Base-by-base conservation (phyloP, 352 stramenopile species). In the Globisporangium carolinianum region DNA sequence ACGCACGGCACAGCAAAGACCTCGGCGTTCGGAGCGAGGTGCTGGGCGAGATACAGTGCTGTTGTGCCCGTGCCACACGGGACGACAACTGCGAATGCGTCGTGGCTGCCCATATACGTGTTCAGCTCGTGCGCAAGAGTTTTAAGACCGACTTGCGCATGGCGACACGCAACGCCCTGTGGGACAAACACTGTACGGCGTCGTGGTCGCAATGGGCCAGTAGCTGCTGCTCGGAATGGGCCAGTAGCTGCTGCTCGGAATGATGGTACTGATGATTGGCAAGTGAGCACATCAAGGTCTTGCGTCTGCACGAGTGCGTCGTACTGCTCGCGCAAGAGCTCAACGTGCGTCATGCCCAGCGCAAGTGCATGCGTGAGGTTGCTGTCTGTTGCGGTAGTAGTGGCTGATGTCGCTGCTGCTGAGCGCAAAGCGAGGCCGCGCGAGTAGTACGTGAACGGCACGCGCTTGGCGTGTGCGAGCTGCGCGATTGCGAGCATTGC, bases 381-480 rank as follows among this genome's bases (percentile, higher is more conserved):
- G 7, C 72, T 68, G 0, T 10, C 38, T 4, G 5, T 41, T 9
- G 10, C 11, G 5, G 6, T 50, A 2, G 9, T 37, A 2, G 56
- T 35, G n/a, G 5, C 5, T 0, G 10, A 2, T 8, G n/a, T 10
- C 15, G 18, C 8, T 18, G 8, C 12, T 49, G 50, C 50, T 35
- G 36, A 4, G 32, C 10, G 58, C 17, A 63, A 15, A 10, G 71
- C 52, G 18, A 89, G 41, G 6, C 60, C 58, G 32, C 81, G 76
- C 63, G 75, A 89, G 47, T 93, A 92, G 56, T 95, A 95, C n/a
- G 79, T 91, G 67, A 95, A 95, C 12, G 85, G 83, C 24, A 89
- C 71, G 43, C 49, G 51, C 66, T 81, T 83, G n/a, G 65, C 65
- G 49, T 87, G 67, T n/a, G 85, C 81, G 39, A 95, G 54, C 61